Conservation (phyloP, 768 basidiomycete genomes). For the Daedaleopsis sinensis region DNA sequence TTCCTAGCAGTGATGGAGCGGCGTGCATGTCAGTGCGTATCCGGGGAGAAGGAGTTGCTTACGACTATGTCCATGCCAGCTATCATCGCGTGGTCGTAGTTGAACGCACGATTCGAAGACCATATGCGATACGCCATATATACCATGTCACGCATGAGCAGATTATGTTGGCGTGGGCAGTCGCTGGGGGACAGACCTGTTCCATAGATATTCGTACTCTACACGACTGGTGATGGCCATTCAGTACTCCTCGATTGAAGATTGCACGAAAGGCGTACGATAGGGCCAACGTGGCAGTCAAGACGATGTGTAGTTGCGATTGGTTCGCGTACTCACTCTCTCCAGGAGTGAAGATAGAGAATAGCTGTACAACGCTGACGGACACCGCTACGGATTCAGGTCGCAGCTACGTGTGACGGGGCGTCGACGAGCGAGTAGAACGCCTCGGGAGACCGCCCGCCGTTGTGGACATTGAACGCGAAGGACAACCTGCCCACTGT, state of each 20-base stretch:
- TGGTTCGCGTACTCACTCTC: conserved; percentile 8
- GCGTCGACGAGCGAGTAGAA: conserved; percentile 7
- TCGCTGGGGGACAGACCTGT: conserved; percentile 1
- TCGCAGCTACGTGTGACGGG: conserved; percentile 1
- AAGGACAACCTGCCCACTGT: conserved; percentile 12
- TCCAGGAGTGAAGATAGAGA: not conserved
- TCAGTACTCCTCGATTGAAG: too few relatives aligned
- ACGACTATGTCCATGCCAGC: not conserved
- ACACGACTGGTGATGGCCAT: too few relatives aligned
- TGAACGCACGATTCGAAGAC: conserved; percentile 8
- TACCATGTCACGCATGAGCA: not conserved
- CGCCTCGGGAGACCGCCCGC: not conserved
- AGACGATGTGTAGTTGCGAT: conserved; percentile 5
- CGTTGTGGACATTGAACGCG: conserved; percentile 4
- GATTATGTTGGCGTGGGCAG: not conserved
- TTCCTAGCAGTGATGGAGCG: conserved; percentile 2
- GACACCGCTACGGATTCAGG: conserved; percentile 9
- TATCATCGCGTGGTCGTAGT: not conserved
- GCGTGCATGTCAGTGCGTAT: not conserved
- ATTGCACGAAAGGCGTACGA: not conserved
- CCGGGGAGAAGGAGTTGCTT: not conserved
- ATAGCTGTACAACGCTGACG: conserved; percentile 13
- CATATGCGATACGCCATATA: conserved; percentile 16
- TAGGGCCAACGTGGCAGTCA: conserved; percentile 6
- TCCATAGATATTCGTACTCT: conserved; percentile 13